Conservation (phyloP, 768 basidiomycete species). For the Mycena rebaudengoi region DNA sequence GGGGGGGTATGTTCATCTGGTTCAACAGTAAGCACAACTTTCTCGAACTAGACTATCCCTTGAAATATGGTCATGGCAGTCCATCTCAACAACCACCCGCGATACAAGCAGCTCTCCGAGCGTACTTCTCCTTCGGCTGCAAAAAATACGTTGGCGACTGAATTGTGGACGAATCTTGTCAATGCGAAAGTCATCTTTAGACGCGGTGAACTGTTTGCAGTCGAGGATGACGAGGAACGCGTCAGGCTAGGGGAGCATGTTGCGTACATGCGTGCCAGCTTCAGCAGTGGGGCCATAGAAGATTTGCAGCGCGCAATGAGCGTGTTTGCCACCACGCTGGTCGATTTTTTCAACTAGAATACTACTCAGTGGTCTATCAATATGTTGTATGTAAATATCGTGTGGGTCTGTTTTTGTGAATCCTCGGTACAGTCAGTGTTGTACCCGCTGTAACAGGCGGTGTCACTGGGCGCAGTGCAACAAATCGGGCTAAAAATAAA, state of each 20-base stretch:
- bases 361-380: not conserved
- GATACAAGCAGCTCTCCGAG: constrained; percentile 18
- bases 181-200: constrained; percentile 19
- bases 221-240: constrained; percentile 25
- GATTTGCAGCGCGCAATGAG: constrained; percentile 19
- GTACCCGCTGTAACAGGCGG: no score
- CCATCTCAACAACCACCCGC: constrained; percentile 28
- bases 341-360: constrained; percentile 23
- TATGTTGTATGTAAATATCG: not conserved
- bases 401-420: no score
- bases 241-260: constrained; percentile 20
- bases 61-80: constrained; percentile 3
- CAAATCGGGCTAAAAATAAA: no score
- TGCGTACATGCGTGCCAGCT: constrained; percentile 25
- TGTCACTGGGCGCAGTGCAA: no score
- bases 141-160: constrained; percentile 18
- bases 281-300: constrained; percentile 23
- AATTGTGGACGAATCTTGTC: constrained; percentile 13
- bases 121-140: constrained; percentile 23
- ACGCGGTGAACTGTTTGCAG: constrained; percentile 25
- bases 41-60: not conserved
- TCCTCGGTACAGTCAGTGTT: no score
- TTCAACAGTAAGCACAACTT: constrained; percentile 13
- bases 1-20: constrained; percentile 30
- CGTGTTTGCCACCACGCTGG: constrained; percentile 13